phyloP scores from a whole-genome alignment of 257 asterid species.

The Fraxinus americana region DNA sequence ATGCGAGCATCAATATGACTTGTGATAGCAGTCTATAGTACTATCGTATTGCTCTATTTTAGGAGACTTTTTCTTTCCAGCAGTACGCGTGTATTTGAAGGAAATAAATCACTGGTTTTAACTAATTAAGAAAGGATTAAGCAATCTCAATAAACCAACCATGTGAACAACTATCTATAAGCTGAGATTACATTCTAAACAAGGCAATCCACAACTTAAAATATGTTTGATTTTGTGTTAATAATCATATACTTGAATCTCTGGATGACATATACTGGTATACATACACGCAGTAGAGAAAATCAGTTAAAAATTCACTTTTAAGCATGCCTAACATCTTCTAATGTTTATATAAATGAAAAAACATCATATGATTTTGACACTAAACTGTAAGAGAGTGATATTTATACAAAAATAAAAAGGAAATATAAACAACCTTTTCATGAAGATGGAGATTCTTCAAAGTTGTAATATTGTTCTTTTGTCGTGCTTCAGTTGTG shows the following conservation, averaged over 20 bases:
- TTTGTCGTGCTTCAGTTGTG: conserved; percentile 46
- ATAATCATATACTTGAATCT: conserved; percentile 1
- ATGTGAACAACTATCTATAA: conserved; percentile 31
- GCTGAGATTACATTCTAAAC: conserved; percentile 17
- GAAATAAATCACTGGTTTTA: background rate
- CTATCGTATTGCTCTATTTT: background rate
- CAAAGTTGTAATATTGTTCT: conserved; percentile 10
- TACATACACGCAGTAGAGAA: background rate
- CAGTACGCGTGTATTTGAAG: conserved; percentile 27
- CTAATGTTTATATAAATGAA: background rate
- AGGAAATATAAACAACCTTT: background rate
- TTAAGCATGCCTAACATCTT: background rate
- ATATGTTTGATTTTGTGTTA: background rate
- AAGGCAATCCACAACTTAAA: conserved; percentile 17
- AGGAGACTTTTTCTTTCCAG: conserved; percentile 11
- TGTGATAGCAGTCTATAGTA: background rate
- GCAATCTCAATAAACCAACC: conserved; percentile 51
- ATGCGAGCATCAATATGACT: background rate
- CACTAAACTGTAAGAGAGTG: background rate
- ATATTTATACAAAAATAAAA: background rate
- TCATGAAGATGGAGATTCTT: conserved; percentile 12
- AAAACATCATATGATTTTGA: conserved; percentile 16
- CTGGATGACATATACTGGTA: background rate
- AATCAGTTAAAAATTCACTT: background rate
- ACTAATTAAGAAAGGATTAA: conserved; percentile 25